Evolutionary conservation across 805 yeast species (phyloP).

Genomic region (Nakazawaea populi): DNA sequence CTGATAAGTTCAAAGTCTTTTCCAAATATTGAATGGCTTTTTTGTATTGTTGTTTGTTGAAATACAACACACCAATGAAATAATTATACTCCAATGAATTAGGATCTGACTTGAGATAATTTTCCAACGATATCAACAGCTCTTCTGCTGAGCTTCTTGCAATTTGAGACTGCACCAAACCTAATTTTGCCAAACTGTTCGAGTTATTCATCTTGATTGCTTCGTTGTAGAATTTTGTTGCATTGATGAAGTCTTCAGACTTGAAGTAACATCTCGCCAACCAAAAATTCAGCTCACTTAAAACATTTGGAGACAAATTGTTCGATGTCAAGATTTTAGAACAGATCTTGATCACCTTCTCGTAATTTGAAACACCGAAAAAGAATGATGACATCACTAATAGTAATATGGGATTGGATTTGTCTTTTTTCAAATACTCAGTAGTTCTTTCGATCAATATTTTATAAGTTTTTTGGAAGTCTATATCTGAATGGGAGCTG

Average conservation of each 20-base stretch:
- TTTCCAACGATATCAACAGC: constrained; percentile 81
- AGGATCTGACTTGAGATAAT: constrained; percentile 57
- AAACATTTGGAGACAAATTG: constrained; percentile 23
- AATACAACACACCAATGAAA: constrained; percentile 70
- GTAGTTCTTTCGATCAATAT: constrained; percentile 48
- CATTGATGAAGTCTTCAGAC: constrained; percentile 53
- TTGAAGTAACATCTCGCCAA: constrained; percentile 71
- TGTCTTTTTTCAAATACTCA: constrained; percentile 32
- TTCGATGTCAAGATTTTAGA: constrained; percentile 1
- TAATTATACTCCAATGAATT: constrained; percentile 70
- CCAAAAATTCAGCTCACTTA: constrained; percentile 76
- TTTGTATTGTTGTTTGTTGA: constrained; percentile 26
- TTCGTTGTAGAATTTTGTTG: constrained; percentile 68
- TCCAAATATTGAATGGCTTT: constrained; percentile 65
- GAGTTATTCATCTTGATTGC: constrained; percentile 60
- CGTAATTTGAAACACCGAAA: constrained; percentile 61
- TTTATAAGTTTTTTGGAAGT: constrained; percentile 55
- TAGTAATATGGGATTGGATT: constrained; percentile 55
- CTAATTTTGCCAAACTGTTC: constrained; percentile 68
- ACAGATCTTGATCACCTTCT: constrained; percentile 50
- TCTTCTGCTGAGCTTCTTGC: constrained; percentile 72
- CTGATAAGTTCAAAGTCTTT: constrained; percentile 59
- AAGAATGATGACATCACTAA: constrained; percentile 64
- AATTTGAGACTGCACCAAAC: constrained; percentile 80
- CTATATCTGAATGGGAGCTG: constrained; percentile 49